Evolutionary conservation across 164 flowering plant genomes (phyloP).

Genomic region (Litsea cubeba): DNA sequence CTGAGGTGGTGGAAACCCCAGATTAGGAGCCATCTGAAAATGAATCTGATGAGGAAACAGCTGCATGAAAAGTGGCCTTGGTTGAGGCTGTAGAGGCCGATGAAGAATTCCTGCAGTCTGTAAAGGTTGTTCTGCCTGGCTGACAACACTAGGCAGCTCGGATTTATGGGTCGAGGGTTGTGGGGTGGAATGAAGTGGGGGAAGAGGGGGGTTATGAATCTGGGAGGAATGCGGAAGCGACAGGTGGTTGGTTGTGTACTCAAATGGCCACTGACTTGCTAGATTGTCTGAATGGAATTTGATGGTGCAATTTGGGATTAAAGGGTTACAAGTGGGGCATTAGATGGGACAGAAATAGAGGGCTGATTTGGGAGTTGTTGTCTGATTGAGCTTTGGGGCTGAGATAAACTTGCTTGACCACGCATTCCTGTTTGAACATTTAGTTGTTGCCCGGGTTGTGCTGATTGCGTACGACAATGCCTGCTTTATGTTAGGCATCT

Average conservation of each 20-base stretch:
- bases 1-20: constrained; percentile 62
- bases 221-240: constrained; percentile 53
- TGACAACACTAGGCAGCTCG: constrained; percentile 38
- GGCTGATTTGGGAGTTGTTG: too few species aligned
- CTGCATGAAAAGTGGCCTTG: constrained; percentile 52
- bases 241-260: constrained; percentile 38
- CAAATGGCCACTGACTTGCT: constrained; percentile 42
- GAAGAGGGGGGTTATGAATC: constrained; percentile 33
- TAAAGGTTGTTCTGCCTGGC: constrained; percentile 56
- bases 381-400: too few species aligned
- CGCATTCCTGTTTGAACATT: too few species aligned
- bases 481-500: constrained; percentile 59
- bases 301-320: constrained; percentile 41
- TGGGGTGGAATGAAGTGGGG: constrained; percentile 44
- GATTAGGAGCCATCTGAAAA: constrained; percentile 52
- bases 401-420: too few species aligned
- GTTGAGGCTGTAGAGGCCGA: constrained; percentile 54
- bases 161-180: constrained; percentile 48
- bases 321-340: constrained; percentile 17
- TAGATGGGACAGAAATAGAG: too few species aligned
- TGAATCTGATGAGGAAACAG: constrained; percentile 59
- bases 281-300: constrained; percentile 38
- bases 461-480: constrained; percentile 42
- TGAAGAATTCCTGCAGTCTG: constrained; percentile 49
- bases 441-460: constrained; percentile 18